Evolutionary conservation across 164 flowering plant genomes (phyloP), one percentile per base, ranked within the genome.

Genomic region (Piper longum): DNA sequence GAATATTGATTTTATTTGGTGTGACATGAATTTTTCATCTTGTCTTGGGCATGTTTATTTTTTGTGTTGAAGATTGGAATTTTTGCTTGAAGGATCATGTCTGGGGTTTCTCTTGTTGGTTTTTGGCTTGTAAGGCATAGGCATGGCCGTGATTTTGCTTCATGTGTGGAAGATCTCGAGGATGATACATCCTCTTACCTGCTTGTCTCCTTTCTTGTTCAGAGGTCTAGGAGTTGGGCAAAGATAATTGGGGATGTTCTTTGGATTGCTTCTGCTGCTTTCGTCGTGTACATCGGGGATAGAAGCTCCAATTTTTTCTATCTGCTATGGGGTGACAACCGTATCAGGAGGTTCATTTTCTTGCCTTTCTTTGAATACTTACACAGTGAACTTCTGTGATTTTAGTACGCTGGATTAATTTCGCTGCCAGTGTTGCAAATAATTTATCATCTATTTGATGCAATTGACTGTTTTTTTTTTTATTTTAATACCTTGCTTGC

Each of bases 191-290:
- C 41, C 17, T 54, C 59, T 3, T 9, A 18, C 4, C 16, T 41
- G 48, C 17, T n/a, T 61, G 68, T 69, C 45, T 61, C 57, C 36
- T 72, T 67, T 18, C 67, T 64, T 0, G 65, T 69, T 6, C 66
- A 56, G 71, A 71, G 71, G 59, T 62, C 77, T 40, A 64, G 81
- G 55, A 72, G 88, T n/a, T 83, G 89, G 93, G 56, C 73, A 67
- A 89, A 89, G 71, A 67, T 84, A 64, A 8, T 82, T 70, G 95
- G 85, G 78, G 83, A 84, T 77, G 64, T 76, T 54, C 83, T 90
- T 63, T 87, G 97, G 97, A 76, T 90, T 71, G 89, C 80, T 43
- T 89, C 95, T 0, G 85, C 97, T 0, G 67, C 71, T 52, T 87
- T 89, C 65, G 78, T 87, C 52, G 56, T 87, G 43, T 89, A 87